Base-by-base conservation (phyloP, 371 early-diverging fungal genomes). In the Mortierella sp. region DNA sequence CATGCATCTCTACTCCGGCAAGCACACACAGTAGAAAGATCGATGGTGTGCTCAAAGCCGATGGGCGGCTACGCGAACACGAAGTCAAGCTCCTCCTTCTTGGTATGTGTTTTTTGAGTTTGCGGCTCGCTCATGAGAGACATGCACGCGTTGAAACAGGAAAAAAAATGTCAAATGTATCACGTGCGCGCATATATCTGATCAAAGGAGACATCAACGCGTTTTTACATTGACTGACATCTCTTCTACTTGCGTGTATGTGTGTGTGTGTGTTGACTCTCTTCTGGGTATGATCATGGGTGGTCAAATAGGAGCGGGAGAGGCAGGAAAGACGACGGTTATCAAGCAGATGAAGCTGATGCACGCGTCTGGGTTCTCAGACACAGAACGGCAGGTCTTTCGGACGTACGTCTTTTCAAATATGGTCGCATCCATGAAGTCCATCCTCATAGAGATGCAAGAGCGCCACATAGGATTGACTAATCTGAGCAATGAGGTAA, bases 251-350 rank as follows among this genome's bases (percentile, higher is more conserved):
- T 60, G 29, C 7, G 5, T 29, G 18, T 60, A 5, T 60, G 11
- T 32, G 32, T 16, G 16, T 60, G 11, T 32, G 32, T 16, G 16
- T 32, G 32, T 6, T 51, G 4, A 14, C 21, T 51, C 21, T 51
- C 21, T 0, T 21, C 2, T 51, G 16, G 21, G 51, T 16, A 18
- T 21, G 21, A 6, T 6, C 51, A 21, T 51, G 51, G 51, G 51
- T 21, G 21, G 21, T 4, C 5, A 21, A 51, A 51, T n/a, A 97
- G 97, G 98, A 65, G 96, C 97, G 32, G 98, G 98, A 74, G 98
- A 98, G 90, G 97, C 98, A 2, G 98, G 98, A 35, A 98, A 98
- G 88, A 94, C 95, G 70, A 98, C 98, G n/a, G 96, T 98, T 75
- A 88, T 98, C 60, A 98, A 98, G 87, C 98, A 98, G 86, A 98